These are phyloP conservation scores for Coniella lustricola DNA, from an alignment of 2,329 filamentous ascomycete species.

Conservation along the genomic window DNA sequence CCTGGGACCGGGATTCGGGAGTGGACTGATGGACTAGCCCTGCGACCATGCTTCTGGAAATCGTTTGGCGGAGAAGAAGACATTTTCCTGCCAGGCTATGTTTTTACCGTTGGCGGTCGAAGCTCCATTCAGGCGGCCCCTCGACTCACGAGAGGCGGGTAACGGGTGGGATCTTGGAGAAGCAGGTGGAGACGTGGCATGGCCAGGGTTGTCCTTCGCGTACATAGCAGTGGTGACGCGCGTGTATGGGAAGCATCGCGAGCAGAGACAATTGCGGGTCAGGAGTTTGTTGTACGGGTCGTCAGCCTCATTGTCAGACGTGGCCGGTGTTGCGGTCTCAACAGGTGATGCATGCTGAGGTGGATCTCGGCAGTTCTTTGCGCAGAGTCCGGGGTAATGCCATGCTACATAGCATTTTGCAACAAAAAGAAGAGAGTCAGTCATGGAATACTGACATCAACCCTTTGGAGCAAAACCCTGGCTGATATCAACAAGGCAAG, in stretches of 20 bases:
- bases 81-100: too few species aligned
- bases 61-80: too few species aligned
- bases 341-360: background rate
- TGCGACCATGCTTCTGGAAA: too few species aligned
- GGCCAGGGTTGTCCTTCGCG: too few species aligned
- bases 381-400: conserved; percentile 1
- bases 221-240: background rate
- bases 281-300: background rate
- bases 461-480: background rate
- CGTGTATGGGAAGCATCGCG: background rate
- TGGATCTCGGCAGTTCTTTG: background rate
- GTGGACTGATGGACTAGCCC: too few species aligned
- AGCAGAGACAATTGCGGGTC: too few species aligned
- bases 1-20: too few species aligned
- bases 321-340: background rate
- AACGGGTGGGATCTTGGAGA: background rate
- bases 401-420: background rate
- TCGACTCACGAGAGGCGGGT: too few species aligned
- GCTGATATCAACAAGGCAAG: background rate
- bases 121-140: too few species aligned
- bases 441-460: too few species aligned
- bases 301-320: background rate
- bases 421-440: background rate
- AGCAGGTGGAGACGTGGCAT: too few species aligned
- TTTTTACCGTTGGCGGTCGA: too few species aligned